phyloP scores from a whole-genome alignment of 495 filamentous ascomycete species.

The Bryoglossum gracile region DNA sequence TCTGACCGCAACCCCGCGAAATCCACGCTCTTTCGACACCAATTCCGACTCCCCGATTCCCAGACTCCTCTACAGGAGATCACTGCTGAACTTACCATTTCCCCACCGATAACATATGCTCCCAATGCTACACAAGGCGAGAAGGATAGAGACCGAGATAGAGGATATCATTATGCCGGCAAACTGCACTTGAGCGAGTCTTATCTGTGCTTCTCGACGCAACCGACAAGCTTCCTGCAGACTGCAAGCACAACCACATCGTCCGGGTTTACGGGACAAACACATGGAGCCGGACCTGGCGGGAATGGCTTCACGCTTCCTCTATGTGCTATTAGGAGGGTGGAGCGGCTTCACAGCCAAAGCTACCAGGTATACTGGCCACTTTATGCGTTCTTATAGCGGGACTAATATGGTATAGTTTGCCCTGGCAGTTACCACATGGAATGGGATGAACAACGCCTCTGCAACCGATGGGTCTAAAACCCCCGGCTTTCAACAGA shows the following conservation, averaged over 20 bases:
- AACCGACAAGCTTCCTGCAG: slow-evolving; percentile 76
- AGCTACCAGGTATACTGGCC: slow-evolving; percentile 53
- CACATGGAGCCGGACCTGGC: slow-evolving; percentile 83
- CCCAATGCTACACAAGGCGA: slow-evolving; percentile 49
- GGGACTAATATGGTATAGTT: slow-evolving; percentile 45
- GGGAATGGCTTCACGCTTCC: slow-evolving; percentile 97
- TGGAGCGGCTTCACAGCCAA: slow-evolving; percentile 86
- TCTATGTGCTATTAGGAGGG: slow-evolving; percentile 79
- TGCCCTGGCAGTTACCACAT: slow-evolving; percentile 87
- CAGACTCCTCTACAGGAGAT: slow-evolving; percentile 93
- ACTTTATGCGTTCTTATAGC: background rate
- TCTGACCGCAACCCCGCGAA: slow-evolving; percentile 79
- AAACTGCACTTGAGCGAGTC: slow-evolving; percentile 89
- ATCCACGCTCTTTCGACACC: slow-evolving; percentile 84
- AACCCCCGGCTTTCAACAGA: slow-evolving; percentile 56
- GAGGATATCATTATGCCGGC: slow-evolving; percentile 83
- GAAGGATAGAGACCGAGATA: slow-evolving; percentile 50
- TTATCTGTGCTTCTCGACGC: slow-evolving; percentile 93
- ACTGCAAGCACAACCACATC: slow-evolving; percentile 69
- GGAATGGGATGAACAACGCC: slow-evolving; percentile 67
- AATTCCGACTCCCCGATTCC: slow-evolving; percentile 88
- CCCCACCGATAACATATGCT: slow-evolving; percentile 44
- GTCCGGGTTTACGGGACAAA: slow-evolving; percentile 76
- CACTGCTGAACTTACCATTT: slow-evolving; percentile 85
- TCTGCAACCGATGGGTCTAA: slow-evolving; percentile 35